phyloP scores from a whole-genome alignment of 805 yeast species.

The Dipodascopsis uninucleata region DNA sequence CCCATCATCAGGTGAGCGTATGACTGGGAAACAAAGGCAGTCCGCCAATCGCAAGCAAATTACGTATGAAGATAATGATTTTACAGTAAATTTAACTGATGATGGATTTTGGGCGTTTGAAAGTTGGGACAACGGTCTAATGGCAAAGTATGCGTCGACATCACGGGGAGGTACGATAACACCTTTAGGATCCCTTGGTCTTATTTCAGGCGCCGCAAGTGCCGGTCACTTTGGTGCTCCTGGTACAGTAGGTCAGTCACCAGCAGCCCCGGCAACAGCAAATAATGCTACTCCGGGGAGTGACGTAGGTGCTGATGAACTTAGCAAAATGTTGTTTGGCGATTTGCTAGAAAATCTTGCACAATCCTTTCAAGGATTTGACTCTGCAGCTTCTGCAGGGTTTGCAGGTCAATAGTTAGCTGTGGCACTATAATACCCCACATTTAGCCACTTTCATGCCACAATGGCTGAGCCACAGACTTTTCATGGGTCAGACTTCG shows the following conservation, averaged over 20 bases:
- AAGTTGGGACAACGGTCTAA: conserved; percentile 2
- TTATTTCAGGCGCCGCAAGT: too few species aligned
- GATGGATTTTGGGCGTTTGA: background rate
- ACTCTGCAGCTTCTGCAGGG: conserved; percentile 22
- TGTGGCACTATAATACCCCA: too few species aligned
- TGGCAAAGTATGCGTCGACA: too few species aligned
- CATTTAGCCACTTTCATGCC: too few species aligned
- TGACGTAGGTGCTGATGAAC: background rate
- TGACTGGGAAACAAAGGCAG: too few species aligned
- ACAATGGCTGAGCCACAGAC: too few species aligned
- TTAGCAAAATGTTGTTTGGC: conserved; percentile 7
- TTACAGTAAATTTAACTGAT: background rate
- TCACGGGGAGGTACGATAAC: too few species aligned
- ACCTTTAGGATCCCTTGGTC: too few species aligned
- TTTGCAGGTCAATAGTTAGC: too few species aligned
- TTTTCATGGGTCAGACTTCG: too few species aligned
- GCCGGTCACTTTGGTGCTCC: background rate
- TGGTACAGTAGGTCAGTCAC: background rate
- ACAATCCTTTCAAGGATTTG: conserved; percentile 23
- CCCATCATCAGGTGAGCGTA: too few species aligned
- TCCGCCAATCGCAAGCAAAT: too few species aligned
- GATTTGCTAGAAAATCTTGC: conserved; percentile 17
- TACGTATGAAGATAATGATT: background rate
- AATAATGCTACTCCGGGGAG: background rate
- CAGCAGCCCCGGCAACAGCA: background rate